Percentiles rank a stretch among this genome's conserved stretches.
Evolutionary conservation across 2,329 filamentous ascomycete species (phyloP).

Genomic region (Aspergillus sp.): DNA sequence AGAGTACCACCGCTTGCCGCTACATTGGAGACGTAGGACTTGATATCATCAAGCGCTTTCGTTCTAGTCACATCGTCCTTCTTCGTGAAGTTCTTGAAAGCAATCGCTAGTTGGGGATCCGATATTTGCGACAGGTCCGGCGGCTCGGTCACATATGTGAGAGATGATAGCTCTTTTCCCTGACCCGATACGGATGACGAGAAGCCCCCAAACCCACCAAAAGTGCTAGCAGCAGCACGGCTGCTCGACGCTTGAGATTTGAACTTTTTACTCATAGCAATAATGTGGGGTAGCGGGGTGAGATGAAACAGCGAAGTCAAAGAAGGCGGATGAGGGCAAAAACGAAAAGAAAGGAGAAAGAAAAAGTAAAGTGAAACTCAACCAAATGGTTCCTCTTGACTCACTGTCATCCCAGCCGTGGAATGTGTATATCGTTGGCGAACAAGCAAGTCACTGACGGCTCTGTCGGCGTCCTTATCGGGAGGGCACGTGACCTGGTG

Average conservation of each 20-base stretch:
- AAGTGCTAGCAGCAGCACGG: conserved; percentile 54
- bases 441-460: neutral
- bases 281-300: conserved; percentile 34
- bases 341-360: neutral
- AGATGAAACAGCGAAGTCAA: conserved; percentile 16
- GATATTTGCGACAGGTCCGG: conserved; percentile 76
- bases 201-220: conserved; percentile 48
- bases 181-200: conserved; percentile 36
- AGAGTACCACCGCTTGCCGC: conserved; percentile 58
- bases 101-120: conserved; percentile 78
- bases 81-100: conserved; percentile 90
- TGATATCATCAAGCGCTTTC: conserved; percentile 84
- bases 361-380: neutral
- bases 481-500: conserved; percentile 34
- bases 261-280: conserved; percentile 64
- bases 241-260: conserved; percentile 65
- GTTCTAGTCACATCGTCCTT: conserved; percentile 90
- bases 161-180: conserved; percentile 54
- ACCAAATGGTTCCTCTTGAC: conserved; percentile 2
- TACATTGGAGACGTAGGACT: conserved; percentile 61
- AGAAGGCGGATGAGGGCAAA: neutral
- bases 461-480: conserved; percentile 29
- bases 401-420: conserved; percentile 7
- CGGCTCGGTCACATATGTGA: conserved; percentile 87
- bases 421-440: neutral